Conservation (phyloP, 352 stramenopile genomes). For the Phytopythium helicoides region DNA sequence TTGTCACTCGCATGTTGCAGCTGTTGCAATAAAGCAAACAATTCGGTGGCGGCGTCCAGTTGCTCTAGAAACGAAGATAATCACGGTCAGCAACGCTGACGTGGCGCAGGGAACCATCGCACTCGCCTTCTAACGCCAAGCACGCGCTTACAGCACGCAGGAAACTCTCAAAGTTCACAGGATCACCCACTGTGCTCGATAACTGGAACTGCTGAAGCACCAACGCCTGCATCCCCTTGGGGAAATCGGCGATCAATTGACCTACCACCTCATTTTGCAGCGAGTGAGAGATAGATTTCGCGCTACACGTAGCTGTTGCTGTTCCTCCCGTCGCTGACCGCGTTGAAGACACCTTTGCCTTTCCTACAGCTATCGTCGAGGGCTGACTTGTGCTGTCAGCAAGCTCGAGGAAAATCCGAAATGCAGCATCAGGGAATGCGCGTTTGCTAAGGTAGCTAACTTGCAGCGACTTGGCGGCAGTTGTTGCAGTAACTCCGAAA, state of each 20-base stretch:
- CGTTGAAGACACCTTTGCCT: not conserved
- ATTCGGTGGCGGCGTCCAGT: slow-evolving; percentile 1
- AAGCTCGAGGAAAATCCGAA: slow-evolving; percentile 5
- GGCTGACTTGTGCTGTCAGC: not conserved
- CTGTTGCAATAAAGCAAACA: not conserved
- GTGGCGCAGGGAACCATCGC: not conserved
- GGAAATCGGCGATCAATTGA: not conserved
- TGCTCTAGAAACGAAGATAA: not conserved
- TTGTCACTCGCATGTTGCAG: not conserved
- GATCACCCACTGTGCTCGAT: not conserved
- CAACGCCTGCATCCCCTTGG: not conserved
- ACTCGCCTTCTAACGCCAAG: slow-evolving; percentile 1
- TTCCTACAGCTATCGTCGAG: not conserved
- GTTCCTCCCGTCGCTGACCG: not conserved
- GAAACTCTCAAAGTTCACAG: not conserved
- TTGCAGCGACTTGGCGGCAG: not conserved
- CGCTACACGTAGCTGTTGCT: not conserved
- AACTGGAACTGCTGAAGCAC: not conserved
- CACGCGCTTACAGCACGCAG: not conserved
- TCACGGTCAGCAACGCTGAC: no score
- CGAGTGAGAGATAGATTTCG: not conserved
- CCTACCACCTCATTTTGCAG: not conserved
- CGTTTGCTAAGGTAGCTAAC: not conserved
- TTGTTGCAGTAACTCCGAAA: not conserved
- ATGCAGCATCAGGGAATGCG: not conserved